Conservation (phyloP, 2,329 filamentous ascomycete genomes). For the Aspergillus brunneoviolaceus region DNA sequence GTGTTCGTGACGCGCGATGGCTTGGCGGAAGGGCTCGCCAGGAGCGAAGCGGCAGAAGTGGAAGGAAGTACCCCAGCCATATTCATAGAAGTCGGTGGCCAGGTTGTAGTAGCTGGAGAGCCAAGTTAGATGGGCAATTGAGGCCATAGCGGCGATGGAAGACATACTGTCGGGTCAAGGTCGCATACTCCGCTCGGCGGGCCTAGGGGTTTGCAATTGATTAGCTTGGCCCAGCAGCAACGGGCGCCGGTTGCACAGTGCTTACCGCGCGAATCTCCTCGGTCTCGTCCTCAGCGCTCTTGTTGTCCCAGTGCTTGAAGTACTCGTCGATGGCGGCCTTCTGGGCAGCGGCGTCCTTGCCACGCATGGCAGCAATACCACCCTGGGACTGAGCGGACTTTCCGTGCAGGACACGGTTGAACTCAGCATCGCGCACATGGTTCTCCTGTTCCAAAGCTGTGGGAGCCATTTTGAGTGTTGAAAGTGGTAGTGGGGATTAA, state of each 20-base stretch:
- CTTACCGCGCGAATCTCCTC: conserved; percentile 74
- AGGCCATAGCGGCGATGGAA: background rate
- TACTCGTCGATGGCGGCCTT: conserved; percentile 84
- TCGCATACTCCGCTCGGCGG: conserved; percentile 84
- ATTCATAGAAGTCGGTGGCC: conserved; percentile 94
- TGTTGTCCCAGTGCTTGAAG: conserved; percentile 96
- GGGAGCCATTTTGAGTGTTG: conserved; percentile 50
- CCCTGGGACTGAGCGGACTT: conserved; percentile 67
- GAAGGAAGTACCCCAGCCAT: conserved; percentile 94
- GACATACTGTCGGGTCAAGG: conserved; percentile 83
- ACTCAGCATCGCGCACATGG: conserved; percentile 80
- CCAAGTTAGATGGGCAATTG: conserved; percentile 7
- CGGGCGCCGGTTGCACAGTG: background rate
- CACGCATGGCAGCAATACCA: conserved; percentile 78
- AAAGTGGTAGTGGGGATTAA: conserved; percentile 14
- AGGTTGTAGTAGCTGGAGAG: conserved; percentile 82
- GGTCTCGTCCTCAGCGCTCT: conserved; percentile 75
- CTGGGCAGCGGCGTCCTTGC: conserved; percentile 76
- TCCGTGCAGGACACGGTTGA: conserved; percentile 86
- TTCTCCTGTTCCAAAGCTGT: conserved; percentile 74
- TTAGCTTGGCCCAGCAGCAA: conserved; percentile 12
- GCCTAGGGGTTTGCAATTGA: conserved; percentile 50
- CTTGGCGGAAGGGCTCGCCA: conserved; percentile 84
- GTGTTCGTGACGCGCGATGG: conserved; percentile 95
- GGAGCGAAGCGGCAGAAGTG: conserved; percentile 94